Evolutionary conservation across 2,329 filamentous ascomycete genomes (phyloP), one percentile per base, ranked within the genome.

Genomic region (Paecilomyces variotii): DNA sequence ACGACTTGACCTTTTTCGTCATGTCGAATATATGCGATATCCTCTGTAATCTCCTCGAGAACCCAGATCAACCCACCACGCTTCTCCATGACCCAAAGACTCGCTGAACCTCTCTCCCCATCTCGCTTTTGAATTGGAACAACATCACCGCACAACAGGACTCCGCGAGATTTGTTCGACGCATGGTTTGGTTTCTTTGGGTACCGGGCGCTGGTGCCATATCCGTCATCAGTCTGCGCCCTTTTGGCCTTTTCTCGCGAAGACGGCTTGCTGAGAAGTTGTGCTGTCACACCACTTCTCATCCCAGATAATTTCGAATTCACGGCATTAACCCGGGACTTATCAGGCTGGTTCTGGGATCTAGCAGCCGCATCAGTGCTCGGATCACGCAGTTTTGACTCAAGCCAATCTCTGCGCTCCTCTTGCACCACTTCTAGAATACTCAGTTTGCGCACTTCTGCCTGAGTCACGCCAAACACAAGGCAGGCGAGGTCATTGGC

Each of bases 31-130:
- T 85, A 84, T 3, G 90, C 91, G 45, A 94, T 87, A 71, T 99
- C 92, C 74, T 99, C 94, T 57, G 93, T 90, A 61, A 99, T 97
- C 75, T 99, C 94, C 72, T 99, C 94, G 1, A 99, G 77, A 7
- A 99, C 94, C 94, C 94, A 99, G 60, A 99, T 97, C 60, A 99
- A 77, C 9, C 93, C 92, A 56, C 91, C 87, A 54, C 88, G 85
- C 75, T 99, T 99, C 74, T 99, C 94, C 78, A 99, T 99, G 2
- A 99, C 94, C 94, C 94, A 99, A 45, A 99, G 78, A 74, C 92
- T 97, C 39, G 94, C 94, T 59, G 94, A 92, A 1, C 94, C 94
- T 3, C 88, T 93, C 10, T 88, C 84, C 3, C 94, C 94, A 68
- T 99, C 96, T 61, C 94, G 86, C 75, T 97, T 99, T 72, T 92